Conservation (phyloP, 371 early-diverging fungal species). For the Dichotomocladium elegans region DNA sequence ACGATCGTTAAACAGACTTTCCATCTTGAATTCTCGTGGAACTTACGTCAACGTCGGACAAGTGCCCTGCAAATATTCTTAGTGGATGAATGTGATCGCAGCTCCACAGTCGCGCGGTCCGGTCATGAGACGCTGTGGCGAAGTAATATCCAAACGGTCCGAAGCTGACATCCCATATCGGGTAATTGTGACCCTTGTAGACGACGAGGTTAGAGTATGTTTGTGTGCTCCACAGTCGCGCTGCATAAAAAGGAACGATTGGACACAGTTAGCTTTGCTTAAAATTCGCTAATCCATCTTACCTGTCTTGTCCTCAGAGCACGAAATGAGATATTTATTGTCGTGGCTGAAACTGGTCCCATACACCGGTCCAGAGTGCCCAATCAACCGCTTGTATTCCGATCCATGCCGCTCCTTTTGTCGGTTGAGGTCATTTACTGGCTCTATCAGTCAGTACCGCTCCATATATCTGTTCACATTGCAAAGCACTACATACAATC, state of each 20-base stretch:
- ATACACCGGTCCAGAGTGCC: conserved; percentile 97
- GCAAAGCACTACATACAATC: conserved; percentile 43
- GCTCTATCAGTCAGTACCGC: conserved; percentile 35
- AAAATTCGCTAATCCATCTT: background rate
- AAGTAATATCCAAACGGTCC: conserved; percentile 94
- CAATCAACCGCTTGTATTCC: conserved; percentile 73
- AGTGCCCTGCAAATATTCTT: conserved; percentile 96
- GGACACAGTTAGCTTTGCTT: background rate
- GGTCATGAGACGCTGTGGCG: conserved; percentile 96
- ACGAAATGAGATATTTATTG: conserved; percentile 85
- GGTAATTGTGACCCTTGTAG: conserved; percentile 98
- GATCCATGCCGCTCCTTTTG: conserved; percentile 49
- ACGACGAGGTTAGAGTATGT: conserved; percentile 86
- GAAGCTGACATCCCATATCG: conserved; percentile 96
- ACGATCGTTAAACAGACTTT: background rate
- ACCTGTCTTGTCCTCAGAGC: conserved; percentile 97
- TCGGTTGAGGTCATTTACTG: conserved; percentile 49
- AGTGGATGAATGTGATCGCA: conserved; percentile 94
- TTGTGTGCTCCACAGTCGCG: conserved; percentile 95
- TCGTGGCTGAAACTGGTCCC: conserved; percentile 89
- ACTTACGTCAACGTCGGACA: conserved; percentile 95
- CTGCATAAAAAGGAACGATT: conserved; percentile 25
- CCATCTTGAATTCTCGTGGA: background rate
- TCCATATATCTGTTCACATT: conserved; percentile 51
- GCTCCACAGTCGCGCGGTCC: conserved; percentile 96